Conservation (phyloP, 306 rosid genomes). For the Vigna angularis region DNA sequence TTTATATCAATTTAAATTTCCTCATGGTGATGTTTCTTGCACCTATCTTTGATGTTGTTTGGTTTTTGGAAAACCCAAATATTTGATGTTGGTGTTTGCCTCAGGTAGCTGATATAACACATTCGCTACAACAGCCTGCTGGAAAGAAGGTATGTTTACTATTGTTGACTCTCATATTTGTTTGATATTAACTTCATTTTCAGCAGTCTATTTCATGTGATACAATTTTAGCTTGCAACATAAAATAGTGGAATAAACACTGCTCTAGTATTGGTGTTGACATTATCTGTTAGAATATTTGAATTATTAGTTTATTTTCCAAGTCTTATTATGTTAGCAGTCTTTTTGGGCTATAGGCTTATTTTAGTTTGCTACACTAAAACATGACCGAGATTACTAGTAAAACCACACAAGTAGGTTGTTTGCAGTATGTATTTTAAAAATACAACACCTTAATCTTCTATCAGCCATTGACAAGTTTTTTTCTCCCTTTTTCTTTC, state of each 20-base stretch:
- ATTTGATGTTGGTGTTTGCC: constrained; percentile 34
- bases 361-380: not conserved
- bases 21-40: constrained; percentile 18
- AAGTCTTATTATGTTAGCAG: not conserved
- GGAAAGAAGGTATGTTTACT: constrained; percentile 72
- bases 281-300: constrained; percentile 8
- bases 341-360: not conserved
- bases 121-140: constrained; percentile 96
- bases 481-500: constrained; percentile 11
- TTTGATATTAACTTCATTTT: constrained; percentile 10
- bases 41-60: constrained; percentile 5
- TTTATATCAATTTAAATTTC: not conserved
- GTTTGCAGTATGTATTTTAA: constrained; percentile 12
- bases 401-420: constrained; percentile 1
- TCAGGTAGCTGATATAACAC: constrained; percentile 95
- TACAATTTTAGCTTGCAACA: constrained; percentile 29
- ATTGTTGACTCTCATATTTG: constrained; percentile 28
- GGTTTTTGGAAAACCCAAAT: constrained; percentile 38
- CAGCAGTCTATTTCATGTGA: constrained; percentile 20
- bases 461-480: constrained; percentile 4
- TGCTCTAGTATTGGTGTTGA: not conserved
- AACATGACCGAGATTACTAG: constrained; percentile 10
- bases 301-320: not conserved
- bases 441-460: not conserved
- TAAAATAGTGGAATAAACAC: constrained; percentile 9